Conservation (phyloP, 257 asterid species). For the Verbascum thapsus region DNA sequence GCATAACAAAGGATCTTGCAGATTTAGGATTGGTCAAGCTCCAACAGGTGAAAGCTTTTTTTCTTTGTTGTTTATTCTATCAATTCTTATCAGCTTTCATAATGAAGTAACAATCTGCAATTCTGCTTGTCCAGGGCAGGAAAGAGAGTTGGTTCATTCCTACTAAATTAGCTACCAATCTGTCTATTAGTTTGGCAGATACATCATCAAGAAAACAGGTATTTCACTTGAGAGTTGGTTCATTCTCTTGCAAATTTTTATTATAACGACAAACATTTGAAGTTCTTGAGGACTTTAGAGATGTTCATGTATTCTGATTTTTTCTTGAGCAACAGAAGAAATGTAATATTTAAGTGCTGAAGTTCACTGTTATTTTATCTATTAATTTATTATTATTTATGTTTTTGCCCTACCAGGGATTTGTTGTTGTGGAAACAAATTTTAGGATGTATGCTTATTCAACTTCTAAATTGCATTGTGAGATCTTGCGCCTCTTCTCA, state of each 20-base stretch:
- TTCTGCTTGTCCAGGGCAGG: slow-evolving; percentile 65
- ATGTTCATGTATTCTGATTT: slow-evolving; percentile 11
- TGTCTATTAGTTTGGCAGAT: slow-evolving; percentile 93
- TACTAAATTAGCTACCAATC: slow-evolving; percentile 92
- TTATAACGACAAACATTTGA: slow-evolving; percentile 14
- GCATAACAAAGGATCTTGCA: slow-evolving; percentile 76
- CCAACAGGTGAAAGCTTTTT: slow-evolving; percentile 72
- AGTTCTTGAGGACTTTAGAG: neutral
- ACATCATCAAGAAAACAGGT: slow-evolving; percentile 89
- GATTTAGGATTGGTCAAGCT: slow-evolving; percentile 94
- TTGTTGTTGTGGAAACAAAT: slow-evolving; percentile 93
- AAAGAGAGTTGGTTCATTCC: slow-evolving; percentile 97
- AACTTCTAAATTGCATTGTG: slow-evolving; percentile 84
- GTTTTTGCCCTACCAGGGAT: slow-evolving; percentile 61
- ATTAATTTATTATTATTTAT: neutral
- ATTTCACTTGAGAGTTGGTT: slow-evolving; percentile 17
- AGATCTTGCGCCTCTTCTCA: slow-evolving; percentile 89
- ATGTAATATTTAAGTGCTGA: slow-evolving; percentile 21
- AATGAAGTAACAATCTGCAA: slow-evolving; percentile 22
- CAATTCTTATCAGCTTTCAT: slow-evolving; percentile 12
- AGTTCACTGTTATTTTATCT: neutral
- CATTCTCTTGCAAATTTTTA: slow-evolving; percentile 12
- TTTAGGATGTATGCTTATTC: slow-evolving; percentile 94
- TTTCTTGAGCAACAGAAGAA: slow-evolving; percentile 8
- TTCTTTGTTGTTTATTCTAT: slow-evolving; percentile 9